Evolutionary conservation across 1,139 yeast species (phyloP).

Genomic region (Meyerozyma carpophila): DNA sequence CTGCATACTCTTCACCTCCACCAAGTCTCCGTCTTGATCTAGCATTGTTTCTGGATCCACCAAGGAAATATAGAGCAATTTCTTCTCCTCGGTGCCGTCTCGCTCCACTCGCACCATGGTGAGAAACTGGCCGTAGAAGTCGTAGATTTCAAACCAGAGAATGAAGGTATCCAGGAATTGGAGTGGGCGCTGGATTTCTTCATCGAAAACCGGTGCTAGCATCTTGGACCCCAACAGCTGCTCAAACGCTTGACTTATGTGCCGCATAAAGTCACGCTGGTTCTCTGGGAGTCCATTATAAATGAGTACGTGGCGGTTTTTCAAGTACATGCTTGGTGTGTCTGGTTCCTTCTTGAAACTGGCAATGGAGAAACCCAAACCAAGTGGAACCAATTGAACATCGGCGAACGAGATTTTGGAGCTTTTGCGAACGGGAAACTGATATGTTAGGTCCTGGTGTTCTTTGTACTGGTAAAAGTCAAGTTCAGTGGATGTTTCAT

Average conservation of each 20-base stretch:
- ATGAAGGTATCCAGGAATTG: constrained; percentile 31
- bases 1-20: constrained; percentile 10
- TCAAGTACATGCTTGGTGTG: constrained; percentile 14
- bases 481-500: background rate
- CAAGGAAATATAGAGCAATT: constrained; percentile 15
- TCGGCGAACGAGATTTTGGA: constrained; percentile 24
- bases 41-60: constrained; percentile 27
- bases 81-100: constrained; percentile 14
- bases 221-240: constrained; percentile 21
- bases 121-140: constrained; percentile 25
- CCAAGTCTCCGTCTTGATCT: constrained; percentile 28
- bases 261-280: constrained; percentile 11
- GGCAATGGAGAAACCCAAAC: constrained; percentile 28
- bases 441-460: no score
- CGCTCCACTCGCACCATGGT: constrained; percentile 20
- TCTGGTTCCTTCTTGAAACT: constrained; percentile 11
- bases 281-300: constrained; percentile 17
- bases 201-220: constrained; percentile 20
- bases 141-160: constrained; percentile 35
- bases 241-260: constrained; percentile 17
- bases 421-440: constrained; percentile 3
- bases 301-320: constrained; percentile 20
- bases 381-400: constrained; percentile 21
- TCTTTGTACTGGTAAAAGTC: background rate
- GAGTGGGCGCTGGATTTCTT: constrained; percentile 12